phyloP scores from a whole-genome alignment of 225 moss, liverwort and hornwort genomes.

The Marchantia paleacea region DNA sequence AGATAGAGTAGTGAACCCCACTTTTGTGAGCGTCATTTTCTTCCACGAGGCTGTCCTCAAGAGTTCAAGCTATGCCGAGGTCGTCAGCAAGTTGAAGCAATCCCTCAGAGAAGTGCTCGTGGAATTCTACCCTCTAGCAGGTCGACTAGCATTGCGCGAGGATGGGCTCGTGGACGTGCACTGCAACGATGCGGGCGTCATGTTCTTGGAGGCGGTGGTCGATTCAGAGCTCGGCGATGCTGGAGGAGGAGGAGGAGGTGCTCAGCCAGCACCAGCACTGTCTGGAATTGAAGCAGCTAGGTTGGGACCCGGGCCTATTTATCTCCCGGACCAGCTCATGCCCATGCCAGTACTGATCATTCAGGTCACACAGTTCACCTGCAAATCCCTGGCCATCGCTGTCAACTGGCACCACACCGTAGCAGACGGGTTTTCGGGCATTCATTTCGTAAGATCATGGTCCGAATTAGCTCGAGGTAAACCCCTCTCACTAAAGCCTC shows the following conservation, averaged over 20 bases:
- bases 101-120: conserved; percentile 34
- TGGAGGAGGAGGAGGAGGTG: conserved; percentile 1
- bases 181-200: conserved; percentile 35
- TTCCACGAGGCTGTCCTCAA: conserved; percentile 16
- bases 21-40: conserved; percentile 21
- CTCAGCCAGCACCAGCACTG: conserved; percentile 12
- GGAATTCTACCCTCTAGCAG: conserved; percentile 37
- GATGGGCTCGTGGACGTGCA: conserved; percentile 27
- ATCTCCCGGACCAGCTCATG: conserved; percentile 28
- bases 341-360: conserved; percentile 22
- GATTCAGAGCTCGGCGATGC: conserved; percentile 12
- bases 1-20: conserved; percentile 24
- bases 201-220: conserved; percentile 29
- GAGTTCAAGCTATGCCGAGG: background rate
- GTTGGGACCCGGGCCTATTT: conserved; percentile 25
- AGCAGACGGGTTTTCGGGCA: conserved; percentile 36
- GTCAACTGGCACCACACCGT: conserved; percentile 44
- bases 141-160: conserved; percentile 18
- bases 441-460: conserved; percentile 36
- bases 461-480: conserved; percentile 21
- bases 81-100: conserved; percentile 12
- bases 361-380: conserved; percentile 28
- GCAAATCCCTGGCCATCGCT: conserved; percentile 27
- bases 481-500: conserved; percentile 11
- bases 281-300: conserved; percentile 25